Evolutionary conservation across 2,329 filamentous ascomycete genomes (phyloP).

Genomic region (Chalara sp.): DNA sequence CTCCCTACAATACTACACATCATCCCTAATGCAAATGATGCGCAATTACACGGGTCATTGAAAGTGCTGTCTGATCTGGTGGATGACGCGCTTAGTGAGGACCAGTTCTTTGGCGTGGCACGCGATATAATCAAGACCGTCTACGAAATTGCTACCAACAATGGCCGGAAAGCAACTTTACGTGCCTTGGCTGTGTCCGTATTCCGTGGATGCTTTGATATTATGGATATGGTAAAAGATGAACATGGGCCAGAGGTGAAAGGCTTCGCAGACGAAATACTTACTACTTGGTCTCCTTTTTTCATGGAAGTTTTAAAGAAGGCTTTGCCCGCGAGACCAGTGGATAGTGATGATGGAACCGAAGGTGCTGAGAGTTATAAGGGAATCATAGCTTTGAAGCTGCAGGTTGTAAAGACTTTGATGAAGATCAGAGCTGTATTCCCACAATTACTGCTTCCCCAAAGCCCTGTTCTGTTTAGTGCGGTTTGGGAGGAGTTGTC

Average conservation of each 20-base stretch:
- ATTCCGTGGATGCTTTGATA: constrained; percentile 87
- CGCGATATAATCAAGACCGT: constrained; percentile 77
- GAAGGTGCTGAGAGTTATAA: constrained; percentile 63
- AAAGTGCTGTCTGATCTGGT: constrained; percentile 85
- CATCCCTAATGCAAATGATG: constrained; percentile 68
- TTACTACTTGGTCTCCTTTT: constrained; percentile 83
- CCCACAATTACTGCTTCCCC: constrained; percentile 70
- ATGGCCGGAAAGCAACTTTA: constrained; percentile 65
- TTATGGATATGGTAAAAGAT: constrained; percentile 93
- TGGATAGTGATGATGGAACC: constrained; percentile 47
- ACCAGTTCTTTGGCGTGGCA: constrained; percentile 89
- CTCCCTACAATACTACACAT: constrained; percentile 73
- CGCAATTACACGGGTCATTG: constrained; percentile 81
- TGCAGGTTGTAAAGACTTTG: constrained; percentile 90
- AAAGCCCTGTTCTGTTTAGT: constrained; percentile 77
- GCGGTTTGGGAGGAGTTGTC: constrained; percentile 85
- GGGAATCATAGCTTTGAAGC: constrained; percentile 76
- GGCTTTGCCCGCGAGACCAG: constrained; percentile 56
- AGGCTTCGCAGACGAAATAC: constrained; percentile 78
- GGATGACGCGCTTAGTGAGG: constrained; percentile 87
- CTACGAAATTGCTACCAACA: constrained; percentile 74
- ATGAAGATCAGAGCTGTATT: constrained; percentile 86
- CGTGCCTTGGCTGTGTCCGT: constrained; percentile 83
- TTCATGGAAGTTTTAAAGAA: constrained; percentile 74
- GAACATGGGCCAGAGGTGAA: constrained; percentile 83